Evolutionary conservation across 2,329 filamentous ascomycete genomes (phyloP).

Genomic region (Endothia cerciana): DNA sequence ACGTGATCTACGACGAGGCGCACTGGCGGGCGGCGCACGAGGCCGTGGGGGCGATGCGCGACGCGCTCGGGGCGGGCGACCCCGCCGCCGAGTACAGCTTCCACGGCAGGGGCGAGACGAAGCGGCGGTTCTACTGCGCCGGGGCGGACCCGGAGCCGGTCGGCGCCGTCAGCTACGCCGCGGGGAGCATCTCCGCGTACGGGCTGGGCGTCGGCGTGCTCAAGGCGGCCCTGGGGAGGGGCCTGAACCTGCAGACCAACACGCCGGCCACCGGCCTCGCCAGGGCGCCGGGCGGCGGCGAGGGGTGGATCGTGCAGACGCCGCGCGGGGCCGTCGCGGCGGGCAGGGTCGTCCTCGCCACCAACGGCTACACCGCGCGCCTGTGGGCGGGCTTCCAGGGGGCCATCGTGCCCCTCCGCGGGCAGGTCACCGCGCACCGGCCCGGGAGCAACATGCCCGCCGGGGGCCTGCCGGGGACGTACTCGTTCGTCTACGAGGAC

Average conservation of each 20-base stretch:
- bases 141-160: constrained; percentile 40
- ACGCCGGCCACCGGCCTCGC: constrained; percentile 46
- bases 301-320: constrained; percentile 47
- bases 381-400: constrained; percentile 49
- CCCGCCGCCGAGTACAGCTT: constrained; percentile 50
- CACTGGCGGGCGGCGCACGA: constrained; percentile 44
- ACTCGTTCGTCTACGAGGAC: constrained; percentile 62
- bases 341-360: constrained; percentile 52
- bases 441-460: constrained; percentile 41
- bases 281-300: constrained; percentile 30
- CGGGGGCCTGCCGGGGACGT: constrained; percentile 52
- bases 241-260: constrained; percentile 56
- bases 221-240: constrained; percentile 46
- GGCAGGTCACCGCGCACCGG: constrained; percentile 52
- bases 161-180: constrained; percentile 53
- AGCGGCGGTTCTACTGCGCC: constrained; percentile 22
- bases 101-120: constrained; percentile 24
- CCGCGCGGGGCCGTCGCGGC: constrained; percentile 47
- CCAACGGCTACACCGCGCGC: constrained; percentile 56
- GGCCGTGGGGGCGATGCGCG: constrained; percentile 50
- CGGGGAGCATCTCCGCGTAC: constrained; percentile 47
- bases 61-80: constrained; percentile 45
- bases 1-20: constrained; percentile 57
- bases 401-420: constrained; percentile 53
- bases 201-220: constrained; percentile 47